A percentile compares a stretch with the other conserved stretches of the same genome.
These are phyloP conservation scores for Acanthamoeba lenticulata DNA, from an alignment of 208 protist species.

Conservation along the genomic window DNA sequence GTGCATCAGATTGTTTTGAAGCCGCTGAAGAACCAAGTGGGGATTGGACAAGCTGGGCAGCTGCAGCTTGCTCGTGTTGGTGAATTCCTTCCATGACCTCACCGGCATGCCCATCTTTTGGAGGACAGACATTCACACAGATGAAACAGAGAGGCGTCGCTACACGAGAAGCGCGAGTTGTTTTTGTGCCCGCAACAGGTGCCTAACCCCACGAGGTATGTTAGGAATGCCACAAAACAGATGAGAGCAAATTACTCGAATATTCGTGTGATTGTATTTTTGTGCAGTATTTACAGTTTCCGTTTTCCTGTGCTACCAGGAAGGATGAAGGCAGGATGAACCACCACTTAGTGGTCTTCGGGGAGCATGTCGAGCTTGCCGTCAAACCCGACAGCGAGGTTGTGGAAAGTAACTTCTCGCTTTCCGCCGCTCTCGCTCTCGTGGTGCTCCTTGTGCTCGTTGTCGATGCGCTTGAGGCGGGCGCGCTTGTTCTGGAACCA, in stretches of 20 bases:
- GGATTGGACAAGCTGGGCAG: neutral
- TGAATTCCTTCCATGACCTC: neutral
- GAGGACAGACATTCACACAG: neutral
- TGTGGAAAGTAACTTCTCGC: slow-evolving; percentile 46
- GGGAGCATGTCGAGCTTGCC: slow-evolving; percentile 57
- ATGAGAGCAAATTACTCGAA: too few species aligned
- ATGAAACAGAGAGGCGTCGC: too few species aligned
- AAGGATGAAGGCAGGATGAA: neutral
- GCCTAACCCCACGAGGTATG: too few species aligned
- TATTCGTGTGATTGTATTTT: too few species aligned
- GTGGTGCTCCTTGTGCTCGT: neutral
- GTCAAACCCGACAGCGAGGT: slow-evolving; percentile 20
- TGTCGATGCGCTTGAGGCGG: slow-evolving; percentile 19
- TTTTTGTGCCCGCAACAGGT: too few species aligned
- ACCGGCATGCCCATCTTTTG: neutral
- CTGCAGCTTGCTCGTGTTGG: neutral
- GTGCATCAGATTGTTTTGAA: neutral
- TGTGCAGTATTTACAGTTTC: neutral
- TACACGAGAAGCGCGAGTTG: too few species aligned
- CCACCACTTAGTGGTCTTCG: neutral
- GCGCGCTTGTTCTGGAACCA: slow-evolving; percentile 62
- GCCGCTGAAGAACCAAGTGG: neutral
- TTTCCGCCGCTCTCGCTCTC: neutral
- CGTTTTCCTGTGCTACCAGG: neutral
- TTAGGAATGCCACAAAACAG: too few species aligned